A percentile compares a stretch with the other conserved stretches of the same genome.
Evolutionary conservation across 2,329 filamentous ascomycete genomes (phyloP).

Genomic region (Colletotrichum spinosum): DNA sequence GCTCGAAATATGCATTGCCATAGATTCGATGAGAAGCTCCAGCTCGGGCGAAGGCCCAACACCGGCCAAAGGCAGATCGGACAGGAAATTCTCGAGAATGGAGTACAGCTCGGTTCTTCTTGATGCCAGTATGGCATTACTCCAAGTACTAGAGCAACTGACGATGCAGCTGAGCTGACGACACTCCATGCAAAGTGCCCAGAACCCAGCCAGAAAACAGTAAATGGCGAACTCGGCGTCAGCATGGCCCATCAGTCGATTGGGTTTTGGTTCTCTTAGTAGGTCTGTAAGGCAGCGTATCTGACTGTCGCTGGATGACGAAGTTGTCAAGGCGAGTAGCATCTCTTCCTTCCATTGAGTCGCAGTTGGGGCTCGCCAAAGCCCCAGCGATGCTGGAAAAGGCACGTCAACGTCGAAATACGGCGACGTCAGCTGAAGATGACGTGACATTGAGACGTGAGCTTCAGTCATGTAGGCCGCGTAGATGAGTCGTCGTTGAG

Average conservation of each 20-base stretch:
- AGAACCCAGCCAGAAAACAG: constrained; percentile 4
- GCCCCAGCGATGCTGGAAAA: not conserved
- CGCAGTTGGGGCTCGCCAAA: constrained; percentile 8
- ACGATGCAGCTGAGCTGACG: constrained; percentile 9
- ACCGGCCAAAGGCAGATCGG: not conserved
- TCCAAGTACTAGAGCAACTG: constrained; percentile 1
- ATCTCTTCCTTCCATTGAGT: constrained; percentile 1
- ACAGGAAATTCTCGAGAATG: not conserved
- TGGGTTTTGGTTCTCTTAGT: not conserved
- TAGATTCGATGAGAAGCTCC: no score
- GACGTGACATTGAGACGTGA: constrained; percentile 16
- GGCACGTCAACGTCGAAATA: constrained; percentile 7
- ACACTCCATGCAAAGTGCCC: constrained; percentile 4
- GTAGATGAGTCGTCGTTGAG: constrained; percentile 9
- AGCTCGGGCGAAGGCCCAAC: no score
- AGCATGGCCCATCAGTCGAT: not conserved
- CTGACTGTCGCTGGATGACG: no score
- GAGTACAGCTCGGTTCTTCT: constrained; percentile 5
- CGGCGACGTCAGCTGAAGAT: not conserved
- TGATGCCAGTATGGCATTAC: constrained; percentile 12
- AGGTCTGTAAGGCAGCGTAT: not conserved
- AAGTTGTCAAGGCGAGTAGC: not conserved
- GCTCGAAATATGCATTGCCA: no score
- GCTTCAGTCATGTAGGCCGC: constrained; percentile 10
- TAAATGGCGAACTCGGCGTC: not conserved